phyloP scores from a whole-genome alignment of 345 rosid genomes.

The Ceriops decandra region DNA sequence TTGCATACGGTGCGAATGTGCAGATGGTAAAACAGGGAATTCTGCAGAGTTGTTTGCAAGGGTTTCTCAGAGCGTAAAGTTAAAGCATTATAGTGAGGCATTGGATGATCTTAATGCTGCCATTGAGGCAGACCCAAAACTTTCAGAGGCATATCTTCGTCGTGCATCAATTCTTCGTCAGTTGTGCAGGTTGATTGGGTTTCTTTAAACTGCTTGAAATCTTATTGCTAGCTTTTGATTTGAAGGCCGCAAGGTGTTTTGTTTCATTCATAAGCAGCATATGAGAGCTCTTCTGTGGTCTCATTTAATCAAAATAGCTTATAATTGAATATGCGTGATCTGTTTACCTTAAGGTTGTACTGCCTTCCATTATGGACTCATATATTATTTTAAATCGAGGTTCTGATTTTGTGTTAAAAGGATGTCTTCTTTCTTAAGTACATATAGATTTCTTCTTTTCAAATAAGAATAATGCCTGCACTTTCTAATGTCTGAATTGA shows the following conservation, averaged over 20 bases:
- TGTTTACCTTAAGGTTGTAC: no score
- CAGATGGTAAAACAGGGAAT: slow-evolving; percentile 62
- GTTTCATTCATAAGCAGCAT: no score
- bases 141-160: slow-evolving; percentile 78
- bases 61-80: slow-evolving; percentile 73
- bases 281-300: no score
- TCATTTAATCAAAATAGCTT: no score
- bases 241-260: no score
- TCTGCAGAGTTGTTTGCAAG: slow-evolving; percentile 70
- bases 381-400: no score
- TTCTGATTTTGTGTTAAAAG: no score
- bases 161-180: slow-evolving; percentile 83
- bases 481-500: slow-evolving; percentile 22
- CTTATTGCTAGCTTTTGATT: neutral
- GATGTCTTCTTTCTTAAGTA: no score
- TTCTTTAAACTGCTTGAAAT: neutral
- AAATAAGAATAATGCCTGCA: neutral
- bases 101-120: slow-evolving; percentile 91
- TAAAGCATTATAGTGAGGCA: slow-evolving; percentile 80
- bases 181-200: slow-evolving; percentile 65
- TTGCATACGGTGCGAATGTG: neutral
- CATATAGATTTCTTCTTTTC: no score
- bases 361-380: no score
- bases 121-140: slow-evolving; percentile 80
- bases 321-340: no score